Base-by-base conservation (phyloP, 306 rosid species). In the Arachis stenosperma region DNA sequence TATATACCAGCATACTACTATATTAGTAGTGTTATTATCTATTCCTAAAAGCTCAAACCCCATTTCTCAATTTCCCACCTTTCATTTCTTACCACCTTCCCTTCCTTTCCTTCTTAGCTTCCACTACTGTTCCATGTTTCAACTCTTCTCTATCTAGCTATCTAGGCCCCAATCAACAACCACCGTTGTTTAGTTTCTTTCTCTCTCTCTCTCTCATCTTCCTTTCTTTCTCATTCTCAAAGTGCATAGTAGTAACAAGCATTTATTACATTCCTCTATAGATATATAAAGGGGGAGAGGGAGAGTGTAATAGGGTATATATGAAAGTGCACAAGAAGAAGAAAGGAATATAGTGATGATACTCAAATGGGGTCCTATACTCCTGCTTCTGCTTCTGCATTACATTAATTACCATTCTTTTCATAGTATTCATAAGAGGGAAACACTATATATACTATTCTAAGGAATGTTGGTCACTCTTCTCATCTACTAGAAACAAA, bases 351-450 rank as follows among this genome's bases (percentile, higher is more conserved):
- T 82, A 67, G 37, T 2, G 37, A 58, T 77, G 67, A 53, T 76
- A 59, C 57, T 68, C n/a, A 71, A 74, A 86, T 86, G 89, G 88
- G 92, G 83, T 88, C 90, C 37, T 33, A 33, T 88, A 74, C 53
- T 55, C 84, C 89, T 80, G 87, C 79, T 70, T 74, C 86, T 81
- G 58, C 80, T 60, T 78, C 65, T 79, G 84, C 43, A 59, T 87
- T 60, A 77, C 95, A 91, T 94, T 94, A 81, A 94, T 84, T 91
- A 74, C 88, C 15, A 69, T 86, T 85, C 83, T 84, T 72, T 83
- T 75, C 76, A 85, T 87, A 87, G 78, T 70, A 80, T 52, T 5
- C 5, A 33, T 33, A 33, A 33, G 4, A 33, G 12, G 6, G n/a
- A 3, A 50, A 11, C 17, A 46, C 55, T 14, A 52, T 52, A 52